Evolutionary conservation across 106 monocot species (phyloP), one percentile per base, ranked within the genome.

Genomic region (Gastrodia elata): DNA sequence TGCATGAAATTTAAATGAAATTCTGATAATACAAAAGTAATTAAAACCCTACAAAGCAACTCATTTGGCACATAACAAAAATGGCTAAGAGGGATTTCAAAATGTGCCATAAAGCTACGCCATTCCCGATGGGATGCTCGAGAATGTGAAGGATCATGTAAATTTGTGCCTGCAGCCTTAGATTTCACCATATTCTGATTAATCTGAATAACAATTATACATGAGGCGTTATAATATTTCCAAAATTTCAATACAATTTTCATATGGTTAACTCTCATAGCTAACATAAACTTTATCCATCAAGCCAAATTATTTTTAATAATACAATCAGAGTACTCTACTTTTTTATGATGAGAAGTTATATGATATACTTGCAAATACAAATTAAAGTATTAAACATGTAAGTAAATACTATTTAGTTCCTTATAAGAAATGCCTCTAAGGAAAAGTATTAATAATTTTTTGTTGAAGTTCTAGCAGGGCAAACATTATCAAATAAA

Each of bases 111-210:
- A 35, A 65, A 65, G 36, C 5, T 16, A 36, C 18, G 32, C 65
- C 65, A 65, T 65, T 65, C 65, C 3, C 25, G 13, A 65, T 15
- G 14, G 0, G 65, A 33, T 16, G 35, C 36, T 8, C 16, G 65
- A 65, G 32, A 18, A 37, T 18, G 33, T 65, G 65, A 65, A 65
- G 65, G 65, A 65, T 65, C 65, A 65, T 65, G 36, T 65, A 65
- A 5, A 36, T 6, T 35, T 65, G 65, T 5, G 14, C 36, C 36
- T 34, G 65, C 36, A 67, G 67, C 67, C 37, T 67, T 67, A 35
- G n/a, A 67, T 67, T 38, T 67, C 37, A 67, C 37, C 67, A 67
- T 67, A 38, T 67, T 52, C 67, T 67, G n/a, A 67, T 38, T 38
- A 8, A 8, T 37, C 32, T 38, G 37, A 4, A 67, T 2, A 67